Percentiles rank a stretch among this genome's conserved stretches.
These are phyloP conservation scores for Amauroascus verrucosus DNA, from an alignment of 2,329 filamentous ascomycete species.

Conservation along the genomic window DNA sequence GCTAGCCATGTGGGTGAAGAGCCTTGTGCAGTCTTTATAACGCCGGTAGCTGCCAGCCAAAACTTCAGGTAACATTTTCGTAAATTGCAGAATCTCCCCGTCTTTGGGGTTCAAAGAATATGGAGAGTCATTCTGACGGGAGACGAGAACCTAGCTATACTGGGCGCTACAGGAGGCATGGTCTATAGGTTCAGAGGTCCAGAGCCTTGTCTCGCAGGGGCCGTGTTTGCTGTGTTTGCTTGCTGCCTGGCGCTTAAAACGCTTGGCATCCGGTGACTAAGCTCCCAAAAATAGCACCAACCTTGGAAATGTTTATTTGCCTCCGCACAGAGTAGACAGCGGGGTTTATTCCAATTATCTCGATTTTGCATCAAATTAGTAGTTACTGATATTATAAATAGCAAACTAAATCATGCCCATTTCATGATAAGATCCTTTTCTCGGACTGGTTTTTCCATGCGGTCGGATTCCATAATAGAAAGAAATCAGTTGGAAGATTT, in stretches of 20 bases:
- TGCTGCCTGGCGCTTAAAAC: background rate
- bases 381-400: too few species aligned
- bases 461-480: too few species aligned
- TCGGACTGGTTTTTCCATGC: too few species aligned
- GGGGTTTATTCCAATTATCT: too few species aligned
- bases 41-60: constrained; percentile 4
- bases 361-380: too few species aligned
- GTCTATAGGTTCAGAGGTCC: background rate
- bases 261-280: background rate
- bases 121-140: background rate
- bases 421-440: too few species aligned
- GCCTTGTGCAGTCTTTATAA: background rate
- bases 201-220: background rate
- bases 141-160: background rate
- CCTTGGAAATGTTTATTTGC: too few species aligned
- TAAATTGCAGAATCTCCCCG: background rate
- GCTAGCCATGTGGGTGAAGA: constrained; percentile 9
- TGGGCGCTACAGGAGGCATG: background rate
- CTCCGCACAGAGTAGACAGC: too few species aligned
- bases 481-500: too few species aligned
- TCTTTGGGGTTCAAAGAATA: background rate
- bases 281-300: background rate
- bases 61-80: background rate
- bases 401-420: too few species aligned
- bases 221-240: background rate